Base-by-base conservation (phyloP, 176 grass and related monocot species). In the Hyparrhenia diplandra region DNA sequence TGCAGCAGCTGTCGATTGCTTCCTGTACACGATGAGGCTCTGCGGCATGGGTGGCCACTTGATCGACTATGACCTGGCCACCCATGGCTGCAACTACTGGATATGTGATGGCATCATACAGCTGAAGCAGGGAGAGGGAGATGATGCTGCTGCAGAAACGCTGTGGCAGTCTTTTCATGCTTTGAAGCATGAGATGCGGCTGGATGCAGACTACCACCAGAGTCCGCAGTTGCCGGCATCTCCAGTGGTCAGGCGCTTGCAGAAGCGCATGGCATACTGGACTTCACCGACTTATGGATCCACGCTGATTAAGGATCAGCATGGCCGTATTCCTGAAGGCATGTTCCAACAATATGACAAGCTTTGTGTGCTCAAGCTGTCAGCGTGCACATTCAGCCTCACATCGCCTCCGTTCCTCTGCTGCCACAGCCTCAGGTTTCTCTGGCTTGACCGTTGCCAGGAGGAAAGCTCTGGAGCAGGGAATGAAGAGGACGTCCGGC, bases 381-480 rank as follows among this genome's bases (percentile, higher is more conserved):
- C 35, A 40, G 52, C 37, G 3, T 77, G 64, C 3, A 13, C 0
- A 0, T 77, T 84, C 9, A 32, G 23, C 67, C 69, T 77, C 31
- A 31, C 2, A 68, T 76, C 82, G 1, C 72, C 72, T 35, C 82
- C 82, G 0, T 77, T 84, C 52, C 5, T 21, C 24, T 76, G 24
- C 63, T 84, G 82, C 63, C 72, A 84, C 12, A 76, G 16, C 25
- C 63, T 84, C 12, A 68, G 63, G 39, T 84, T 84, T 41, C 63
- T 84, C 4, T 76, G 82, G 72, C 62, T 84, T 24, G 82, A 84
- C 10, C 37, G 16, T 4, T 85, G 83, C 18, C 27, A 24, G 34
- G 12, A 35, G 0, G 11, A 75, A n/a, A n/a, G n/a, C n/a, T n/a
- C n/a, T 6, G 32, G 8, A 25, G 74, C 0, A 17, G 34, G 13